A percentile compares a stretch with the other conserved stretches of the same genome.
phyloP scores from a whole-genome alignment of 2,329 filamentous ascomycete species.

The Aureobasidium lini region DNA sequence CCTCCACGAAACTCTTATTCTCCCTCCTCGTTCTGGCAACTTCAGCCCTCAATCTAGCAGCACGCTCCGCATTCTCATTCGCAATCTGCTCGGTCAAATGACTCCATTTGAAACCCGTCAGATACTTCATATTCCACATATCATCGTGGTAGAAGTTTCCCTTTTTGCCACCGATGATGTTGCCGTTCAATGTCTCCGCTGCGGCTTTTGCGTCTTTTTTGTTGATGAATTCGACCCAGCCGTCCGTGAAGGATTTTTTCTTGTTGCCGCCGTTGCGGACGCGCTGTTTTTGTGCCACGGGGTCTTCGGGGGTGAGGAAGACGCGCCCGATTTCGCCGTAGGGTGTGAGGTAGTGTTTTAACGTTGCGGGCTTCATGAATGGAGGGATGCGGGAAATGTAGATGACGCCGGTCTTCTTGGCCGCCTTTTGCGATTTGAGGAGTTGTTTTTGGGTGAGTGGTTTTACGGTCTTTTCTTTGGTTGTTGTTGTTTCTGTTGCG shows the following conservation, averaged over 20 bases:
- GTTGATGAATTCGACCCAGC: constrained; percentile 74
- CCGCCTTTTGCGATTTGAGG: constrained; percentile 54
- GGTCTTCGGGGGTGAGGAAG: constrained; percentile 71
- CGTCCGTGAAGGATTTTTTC: constrained; percentile 73
- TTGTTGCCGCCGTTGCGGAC: constrained; percentile 72
- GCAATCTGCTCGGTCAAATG: constrained; percentile 67
- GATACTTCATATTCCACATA: constrained; percentile 75
- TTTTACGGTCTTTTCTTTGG: constrained; percentile 22
- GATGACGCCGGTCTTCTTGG: constrained; percentile 69
- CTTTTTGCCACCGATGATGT: constrained; percentile 77
- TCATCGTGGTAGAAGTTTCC: constrained; percentile 77
- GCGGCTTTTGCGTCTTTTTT: constrained; percentile 73
- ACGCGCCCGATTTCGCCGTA: constrained; percentile 61
- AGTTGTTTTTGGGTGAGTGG: constrained; percentile 59
- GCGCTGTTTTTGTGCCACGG: constrained; percentile 56
- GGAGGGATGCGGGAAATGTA: constrained; percentile 80
- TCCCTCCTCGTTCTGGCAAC: constrained; percentile 68
- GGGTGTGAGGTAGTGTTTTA: constrained; percentile 65
- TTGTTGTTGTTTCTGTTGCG: constrained; percentile 24
- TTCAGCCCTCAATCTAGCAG: constrained; percentile 68
- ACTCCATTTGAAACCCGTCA: constrained; percentile 77
- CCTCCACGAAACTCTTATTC: constrained; percentile 73
- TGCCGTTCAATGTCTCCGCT: constrained; percentile 68
- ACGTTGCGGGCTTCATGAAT: constrained; percentile 77
- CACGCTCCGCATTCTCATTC: constrained; percentile 71